phyloP scores from a whole-genome alignment of 768 basidiomycete species.

The Xanthoconium purpureum region DNA sequence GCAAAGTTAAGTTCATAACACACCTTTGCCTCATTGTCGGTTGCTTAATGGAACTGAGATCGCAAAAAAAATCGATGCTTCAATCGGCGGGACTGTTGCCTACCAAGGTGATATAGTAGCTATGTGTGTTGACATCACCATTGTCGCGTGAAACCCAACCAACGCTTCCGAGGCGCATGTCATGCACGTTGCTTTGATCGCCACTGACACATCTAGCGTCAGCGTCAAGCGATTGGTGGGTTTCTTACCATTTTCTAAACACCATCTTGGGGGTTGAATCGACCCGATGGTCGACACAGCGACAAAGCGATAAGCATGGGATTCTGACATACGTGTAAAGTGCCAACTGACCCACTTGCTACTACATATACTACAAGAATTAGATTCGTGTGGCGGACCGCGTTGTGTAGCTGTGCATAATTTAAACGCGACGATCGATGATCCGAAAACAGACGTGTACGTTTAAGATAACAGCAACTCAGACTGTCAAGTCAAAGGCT shows the following conservation, averaged over 20 bases:
- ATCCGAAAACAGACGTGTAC: background rate
- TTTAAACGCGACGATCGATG: background rate
- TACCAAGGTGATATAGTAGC: background rate
- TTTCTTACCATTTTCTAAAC: background rate
- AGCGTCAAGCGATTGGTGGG: background rate
- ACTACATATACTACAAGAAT: background rate
- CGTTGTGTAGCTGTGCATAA: background rate
- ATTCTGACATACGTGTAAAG: no score
- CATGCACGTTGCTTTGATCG: background rate
- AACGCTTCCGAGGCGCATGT: background rate
- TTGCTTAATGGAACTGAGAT: constrained; percentile 16
- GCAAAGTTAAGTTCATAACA: constrained; percentile 23
- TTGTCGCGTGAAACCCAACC: background rate
- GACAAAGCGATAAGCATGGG: no score
- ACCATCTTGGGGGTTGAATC: no score
- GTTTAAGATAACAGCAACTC: background rate
- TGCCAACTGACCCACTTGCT: background rate
- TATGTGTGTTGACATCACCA: background rate
- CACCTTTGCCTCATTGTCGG: constrained; percentile 24
- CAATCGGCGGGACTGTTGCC: background rate
- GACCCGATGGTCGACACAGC: no score
- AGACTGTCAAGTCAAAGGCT: background rate
- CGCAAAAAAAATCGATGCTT: background rate
- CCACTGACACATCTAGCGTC: background rate
- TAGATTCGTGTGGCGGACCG: constrained; percentile 4